These are phyloP conservation scores for Mortierella sp. DNA, from an alignment of 371 early-diverging fungal species.

Conservation along the genomic window DNA sequence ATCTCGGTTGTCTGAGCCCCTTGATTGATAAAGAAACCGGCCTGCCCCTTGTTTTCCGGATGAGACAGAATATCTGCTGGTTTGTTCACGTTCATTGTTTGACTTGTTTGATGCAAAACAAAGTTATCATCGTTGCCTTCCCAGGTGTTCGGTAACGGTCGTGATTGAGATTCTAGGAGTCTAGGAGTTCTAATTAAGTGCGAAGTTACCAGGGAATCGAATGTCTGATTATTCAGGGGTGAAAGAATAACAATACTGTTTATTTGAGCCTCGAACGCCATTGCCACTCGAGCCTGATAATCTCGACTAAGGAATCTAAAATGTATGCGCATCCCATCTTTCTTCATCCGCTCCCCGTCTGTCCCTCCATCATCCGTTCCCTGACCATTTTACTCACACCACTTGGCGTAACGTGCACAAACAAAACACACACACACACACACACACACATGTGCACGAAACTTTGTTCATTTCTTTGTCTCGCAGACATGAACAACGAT, in stretches of 20 bases:
- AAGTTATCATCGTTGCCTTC: background rate
- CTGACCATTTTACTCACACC: background rate
- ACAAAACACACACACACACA: background rate
- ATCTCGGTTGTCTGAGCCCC: too few species aligned
- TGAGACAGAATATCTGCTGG: background rate
- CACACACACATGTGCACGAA: background rate
- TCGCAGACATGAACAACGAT: background rate
- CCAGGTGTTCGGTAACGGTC: background rate
- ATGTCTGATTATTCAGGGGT: too few species aligned
- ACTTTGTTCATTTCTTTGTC: slow-evolving; percentile 5
- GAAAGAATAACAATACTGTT: too few species aligned
- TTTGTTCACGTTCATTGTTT: background rate
- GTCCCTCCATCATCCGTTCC: background rate
- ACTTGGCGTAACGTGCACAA: background rate
- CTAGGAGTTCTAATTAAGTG: background rate
- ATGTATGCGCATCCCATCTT: too few species aligned
- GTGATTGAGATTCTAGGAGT: background rate
- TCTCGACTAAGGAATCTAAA: too few species aligned
- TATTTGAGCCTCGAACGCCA: too few species aligned
- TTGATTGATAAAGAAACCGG: background rate
- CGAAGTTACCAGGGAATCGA: too few species aligned
- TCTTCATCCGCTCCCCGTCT: background rate
- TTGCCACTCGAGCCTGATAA: too few species aligned
- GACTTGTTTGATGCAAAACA: background rate
- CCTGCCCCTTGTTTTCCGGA: background rate